phyloP scores from a whole-genome alignment of 371 early-diverging fungal species.

The Mucor lusitanicus region DNA sequence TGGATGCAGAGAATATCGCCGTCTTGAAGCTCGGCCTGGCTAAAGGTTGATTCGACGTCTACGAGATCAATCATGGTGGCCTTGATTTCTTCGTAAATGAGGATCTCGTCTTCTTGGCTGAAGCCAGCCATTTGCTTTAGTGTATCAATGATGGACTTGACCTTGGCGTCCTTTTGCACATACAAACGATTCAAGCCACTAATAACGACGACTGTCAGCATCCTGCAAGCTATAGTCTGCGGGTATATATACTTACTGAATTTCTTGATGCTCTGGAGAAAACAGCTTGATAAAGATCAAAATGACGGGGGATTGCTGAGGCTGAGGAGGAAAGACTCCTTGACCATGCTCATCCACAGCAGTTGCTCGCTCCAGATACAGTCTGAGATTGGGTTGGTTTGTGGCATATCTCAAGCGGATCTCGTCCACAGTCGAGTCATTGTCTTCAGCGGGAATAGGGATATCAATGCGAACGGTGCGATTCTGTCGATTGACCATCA shows the following conservation, averaged over 20 bases:
- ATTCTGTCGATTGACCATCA: conserved; percentile 86
- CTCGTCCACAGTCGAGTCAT: conserved; percentile 24
- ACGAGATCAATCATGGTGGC: conserved; percentile 84
- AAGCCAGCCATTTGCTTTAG: conserved; percentile 59
- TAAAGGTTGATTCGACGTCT: conserved; percentile 66
- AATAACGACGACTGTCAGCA: not conserved
- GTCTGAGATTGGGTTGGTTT: conserved; percentile 22
- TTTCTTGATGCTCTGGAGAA: conserved; percentile 21
- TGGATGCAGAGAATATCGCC: conserved; percentile 94
- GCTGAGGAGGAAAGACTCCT: conserved; percentile 16
- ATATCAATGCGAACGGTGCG: conserved; percentile 86
- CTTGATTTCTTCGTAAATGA: conserved; percentile 90
- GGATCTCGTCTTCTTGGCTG: conserved; percentile 55
- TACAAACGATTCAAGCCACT: conserved; percentile 64
- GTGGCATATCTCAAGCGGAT: conserved; percentile 23
- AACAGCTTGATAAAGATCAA: conserved; percentile 32
- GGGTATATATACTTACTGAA: conserved; percentile 13
- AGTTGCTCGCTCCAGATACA: conserved; percentile 26
- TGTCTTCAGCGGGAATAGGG: conserved; percentile 48
- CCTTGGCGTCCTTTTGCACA: conserved; percentile 50
- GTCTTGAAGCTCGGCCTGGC: conserved; percentile 77
- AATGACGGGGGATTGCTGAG: not conserved
- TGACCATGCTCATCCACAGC: conserved; percentile 1
- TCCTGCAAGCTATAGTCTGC: not conserved
- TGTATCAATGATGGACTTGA: conserved; percentile 59